Base-by-base conservation (phyloP, 2,329 filamentous ascomycete genomes). In the Tolypocladium cylindrosporum region DNA sequence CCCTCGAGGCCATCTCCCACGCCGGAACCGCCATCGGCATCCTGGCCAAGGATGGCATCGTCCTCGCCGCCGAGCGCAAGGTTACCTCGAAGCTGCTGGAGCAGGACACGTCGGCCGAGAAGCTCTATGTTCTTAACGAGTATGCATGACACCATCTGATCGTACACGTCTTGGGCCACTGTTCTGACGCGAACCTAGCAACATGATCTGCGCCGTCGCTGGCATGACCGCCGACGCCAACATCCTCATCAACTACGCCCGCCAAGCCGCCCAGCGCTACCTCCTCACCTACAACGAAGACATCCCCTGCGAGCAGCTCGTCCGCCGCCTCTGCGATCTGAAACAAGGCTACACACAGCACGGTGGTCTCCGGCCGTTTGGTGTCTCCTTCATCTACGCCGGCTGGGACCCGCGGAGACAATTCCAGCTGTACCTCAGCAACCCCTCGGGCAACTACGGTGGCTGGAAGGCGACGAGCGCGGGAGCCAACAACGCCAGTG, bases 321-420 rank as follows among this genome's bases (percentile, higher is more conserved):
- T 99, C 61, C 91, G 94, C 68, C 86, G 91, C 67, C 83, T 99
- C 69, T 99, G 95, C 77, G 94, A 99, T 79, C 80, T 97, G 65
- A 99, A 99, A 83, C 94, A 99, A 77, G 93, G 94, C 61, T 99
- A 99, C 80, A 99, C 94, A 64, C 94, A 99, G 75, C 94, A 97
- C 71, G 94, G 94, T 82, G 94, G 94, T 79, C 89, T 99, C 59
- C 90, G 94, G 67, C 94, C 94, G 19, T 99, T 99, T 68, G 94
- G 94, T 75, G 94, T 99, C 54, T 97, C 92, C 54, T 97, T 99
- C 84, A 97, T 99, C 82, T 99, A 99, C 72, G 95, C 95, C 55
- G 94, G 94, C 60, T 99, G 92, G 84, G 94, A 99, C 72, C 90
- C 90, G 60, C 89, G 95, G 76, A 85, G 92, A 69, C 88, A 97